A percentile compares a stretch with the other conserved stretches of the same genome.
These are phyloP conservation scores for Saprolegnia parasitica DNA, from an alignment of 352 stramenopile genomes.

Conservation along the genomic window DNA sequence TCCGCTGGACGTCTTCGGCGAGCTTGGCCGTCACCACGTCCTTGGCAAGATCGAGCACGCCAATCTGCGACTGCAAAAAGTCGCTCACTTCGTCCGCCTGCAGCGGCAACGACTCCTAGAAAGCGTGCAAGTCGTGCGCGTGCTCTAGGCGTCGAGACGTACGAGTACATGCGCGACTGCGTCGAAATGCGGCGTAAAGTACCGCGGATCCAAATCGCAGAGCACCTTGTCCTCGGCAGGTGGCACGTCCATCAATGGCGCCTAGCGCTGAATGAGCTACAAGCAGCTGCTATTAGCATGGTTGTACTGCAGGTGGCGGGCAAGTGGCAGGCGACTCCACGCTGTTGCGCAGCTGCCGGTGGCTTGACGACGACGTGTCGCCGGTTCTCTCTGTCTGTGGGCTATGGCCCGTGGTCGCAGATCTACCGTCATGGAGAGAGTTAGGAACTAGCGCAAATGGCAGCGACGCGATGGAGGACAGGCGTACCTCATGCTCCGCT, in stretches of 20 bases:
- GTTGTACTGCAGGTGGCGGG: no score
- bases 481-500: no score
- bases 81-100: slow-evolving; percentile 44
- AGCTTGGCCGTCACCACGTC: slow-evolving; percentile 67
- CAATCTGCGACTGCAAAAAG: slow-evolving; percentile 80
- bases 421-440: no score
- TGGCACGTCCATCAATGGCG: neutral
- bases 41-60: slow-evolving; percentile 71
- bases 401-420: no score
- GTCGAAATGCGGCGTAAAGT: slow-evolving; percentile 80
- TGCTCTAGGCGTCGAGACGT: neutral
- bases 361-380: no score
- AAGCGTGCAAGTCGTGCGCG: neutral
- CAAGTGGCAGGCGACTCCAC: no score
- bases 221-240: slow-evolving; percentile 53
- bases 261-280: neutral
- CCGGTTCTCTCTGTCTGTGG: no score
- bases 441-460: no score
- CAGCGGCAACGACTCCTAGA: slow-evolving; percentile 60
- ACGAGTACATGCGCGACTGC: slow-evolving; percentile 62
- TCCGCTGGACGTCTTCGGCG: slow-evolving; percentile 77
- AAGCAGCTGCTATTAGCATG: neutral
- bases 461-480: no score
- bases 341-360: no score
- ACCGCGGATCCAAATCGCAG: slow-evolving; percentile 64